Base-by-base conservation (phyloP, 2,329 filamentous ascomycete species). In the Fusarium compactum region DNA sequence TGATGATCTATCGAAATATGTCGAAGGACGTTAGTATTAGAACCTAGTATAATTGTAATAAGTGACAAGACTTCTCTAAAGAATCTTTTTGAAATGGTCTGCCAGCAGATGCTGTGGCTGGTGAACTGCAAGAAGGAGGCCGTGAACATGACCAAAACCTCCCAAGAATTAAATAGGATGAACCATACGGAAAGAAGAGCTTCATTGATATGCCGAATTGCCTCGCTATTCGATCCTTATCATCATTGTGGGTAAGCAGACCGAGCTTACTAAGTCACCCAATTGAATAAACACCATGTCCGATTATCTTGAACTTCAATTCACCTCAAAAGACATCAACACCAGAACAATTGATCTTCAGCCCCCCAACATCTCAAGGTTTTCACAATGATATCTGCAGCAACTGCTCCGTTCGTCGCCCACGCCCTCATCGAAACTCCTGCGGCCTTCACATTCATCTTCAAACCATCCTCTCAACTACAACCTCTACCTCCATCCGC, bases 381-480 rank as follows among this genome's bases (percentile, higher is more conserved):
- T 14, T 12, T 9, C 29, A 52, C 15, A 12, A 71, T 71, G 68
- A 32, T 58, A 1, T 40, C 34, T 8, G 12, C 52, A 27, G 22
- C 61, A 52, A 65, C 70, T 10, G 48, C 77, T 15, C 78, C 83
- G 16, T 84, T 84, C 52, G 68, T 79, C 30, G 46, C 78, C 10
- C 83, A 85, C 64, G 74, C 74, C 43, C 57, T 78, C 20, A 65
- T 84, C 52, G 83, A 84, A 65, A 81, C 80, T 15, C 76, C 78
- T 6, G 85, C 85, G 6, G 82, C 82, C 16, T 66, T 82, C 8
- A 81, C 81, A n/a, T 87, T 87, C 76, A 80, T 85, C 58, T 71
- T 83, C 41, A 62, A 59, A 2, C 84, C 85, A 3, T 72, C 78
- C 22, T 74, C 75, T 10, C 85, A 87, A 63, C 78, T 87, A 12